Base-by-base conservation (phyloP, 257 asterid species). In the Rehmannia glutinosa region DNA sequence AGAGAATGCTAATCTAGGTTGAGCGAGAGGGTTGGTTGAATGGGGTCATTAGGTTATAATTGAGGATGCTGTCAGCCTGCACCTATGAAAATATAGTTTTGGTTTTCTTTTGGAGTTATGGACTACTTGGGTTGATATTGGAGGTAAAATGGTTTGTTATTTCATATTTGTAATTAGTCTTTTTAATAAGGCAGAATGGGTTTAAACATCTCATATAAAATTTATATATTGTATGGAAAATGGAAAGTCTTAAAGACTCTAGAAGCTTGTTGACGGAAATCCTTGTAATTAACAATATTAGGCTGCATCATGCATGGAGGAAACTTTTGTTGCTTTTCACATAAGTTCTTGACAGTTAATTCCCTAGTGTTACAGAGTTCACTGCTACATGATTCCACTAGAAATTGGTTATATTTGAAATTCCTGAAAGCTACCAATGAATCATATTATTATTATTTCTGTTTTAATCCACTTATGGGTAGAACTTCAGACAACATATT, bases 1-100 rank as follows among this genome's bases (percentile, higher is more conserved):
- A 21, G 56, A 64, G 53, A 51, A 20, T 49, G 74, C 61, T 58
- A 25, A 30, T 56, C 63, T 27, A 23, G 45, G 47, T 13, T 36
- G 32, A 49, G 55, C 13, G 1, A 21, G 59, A 50, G 42, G 73
- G 24, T 62, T 24, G 57, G 50, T 45, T 33, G 61, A n/a, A 39
- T 49, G 30, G 27, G 54, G 32, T 35, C 8, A 24, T 16, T 15
- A 36, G 69, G 19, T 38, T 47, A 70, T 6, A 20, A 13, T 12
- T 27, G 28, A 70, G 6, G 42, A 42, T 53, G 47, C 15, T 53
- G 27, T 52, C 54, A 56, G 17, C 25, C 12, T 28, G 16, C 59
- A 52, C 42, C 2, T 25, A 16, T 38, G 52, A 46, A 32, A 59
- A 45, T 33, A 15, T 47, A 16, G 12, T 28, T 56, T 52, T 67